phyloP scores from a whole-genome alignment of 805 yeast species.

The Naumovozyma castellii region DNA sequence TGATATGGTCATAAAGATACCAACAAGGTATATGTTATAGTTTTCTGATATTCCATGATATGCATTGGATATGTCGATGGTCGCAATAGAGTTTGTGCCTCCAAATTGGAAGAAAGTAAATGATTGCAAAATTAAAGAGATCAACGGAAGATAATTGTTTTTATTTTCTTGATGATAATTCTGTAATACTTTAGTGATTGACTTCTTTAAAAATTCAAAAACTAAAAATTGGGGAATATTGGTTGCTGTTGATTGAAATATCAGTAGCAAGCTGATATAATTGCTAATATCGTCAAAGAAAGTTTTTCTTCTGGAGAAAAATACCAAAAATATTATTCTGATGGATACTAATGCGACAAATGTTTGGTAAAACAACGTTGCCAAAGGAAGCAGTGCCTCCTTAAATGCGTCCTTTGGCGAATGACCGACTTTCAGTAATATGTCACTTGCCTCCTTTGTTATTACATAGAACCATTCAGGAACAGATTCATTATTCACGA shows the following conservation, averaged over 20 bases:
- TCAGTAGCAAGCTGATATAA: constrained; percentile 32
- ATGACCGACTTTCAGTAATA: constrained; percentile 3
- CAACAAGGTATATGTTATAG: constrained; percentile 64
- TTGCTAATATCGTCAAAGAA: constrained; percentile 10
- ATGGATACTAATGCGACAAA: constrained; percentile 27
- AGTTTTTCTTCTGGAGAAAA: neutral
- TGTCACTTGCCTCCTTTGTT: constrained; percentile 10
- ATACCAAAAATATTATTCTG: constrained; percentile 23
- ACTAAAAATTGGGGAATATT: constrained; percentile 42
- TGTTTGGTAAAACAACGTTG: constrained; percentile 29
- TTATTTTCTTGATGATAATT: neutral
- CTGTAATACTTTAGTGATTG: constrained; percentile 5
- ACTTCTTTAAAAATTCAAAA: constrained; percentile 23
- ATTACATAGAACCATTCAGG: constrained; percentile 32
- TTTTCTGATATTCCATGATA: constrained; percentile 70
- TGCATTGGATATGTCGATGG: constrained; percentile 83
- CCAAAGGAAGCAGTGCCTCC: constrained; percentile 28
- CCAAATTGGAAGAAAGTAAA: constrained; percentile 80
- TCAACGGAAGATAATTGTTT: constrained; percentile 7
- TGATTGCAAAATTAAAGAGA: constrained; percentile 51
- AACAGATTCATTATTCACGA: constrained; percentile 44
- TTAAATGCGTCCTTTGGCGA: constrained; percentile 15
- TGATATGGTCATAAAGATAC: constrained; percentile 67
- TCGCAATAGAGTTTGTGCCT: constrained; percentile 83
- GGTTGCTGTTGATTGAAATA: constrained; percentile 42